These are phyloP conservation scores for Verticillium isaacii DNA, from an alignment of 2,329 filamentous ascomycete species.

Conservation along the genomic window DNA sequence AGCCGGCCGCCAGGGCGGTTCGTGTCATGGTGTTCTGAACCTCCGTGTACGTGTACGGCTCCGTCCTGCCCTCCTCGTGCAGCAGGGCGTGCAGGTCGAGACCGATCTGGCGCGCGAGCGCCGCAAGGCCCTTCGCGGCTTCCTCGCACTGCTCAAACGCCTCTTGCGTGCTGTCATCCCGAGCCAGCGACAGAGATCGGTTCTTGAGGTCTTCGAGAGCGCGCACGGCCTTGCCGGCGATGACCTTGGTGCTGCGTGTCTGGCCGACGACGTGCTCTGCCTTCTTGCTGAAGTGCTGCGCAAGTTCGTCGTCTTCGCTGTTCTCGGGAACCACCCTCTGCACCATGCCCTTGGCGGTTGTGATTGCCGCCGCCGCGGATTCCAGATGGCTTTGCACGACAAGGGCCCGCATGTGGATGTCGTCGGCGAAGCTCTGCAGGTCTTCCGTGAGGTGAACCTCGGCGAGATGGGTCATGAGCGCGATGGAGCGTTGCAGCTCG, in stretches of 20 bases:
- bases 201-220: conserved; percentile 73
- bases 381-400: conserved; percentile 81
- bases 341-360: conserved; percentile 60
- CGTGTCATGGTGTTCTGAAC: conserved; percentile 58
- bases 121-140: conserved; percentile 59
- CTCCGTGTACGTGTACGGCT: conserved; percentile 63
- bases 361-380: conserved; percentile 64
- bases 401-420: conserved; percentile 70
- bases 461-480: conserved; percentile 79
- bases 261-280: conserved; percentile 68
- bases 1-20: conserved; percentile 46
- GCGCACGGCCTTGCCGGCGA: conserved; percentile 72
- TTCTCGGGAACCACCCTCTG: conserved; percentile 54
- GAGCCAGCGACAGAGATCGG: conserved; percentile 67
- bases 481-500: conserved; percentile 78
- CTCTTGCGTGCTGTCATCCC: conserved; percentile 51
- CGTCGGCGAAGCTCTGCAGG: conserved; percentile 70
- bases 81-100: conserved; percentile 61
- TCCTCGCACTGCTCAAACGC: conserved; percentile 67
- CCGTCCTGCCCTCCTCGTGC: conserved; percentile 65
- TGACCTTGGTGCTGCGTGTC: conserved; percentile 77
- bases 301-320: conserved; percentile 61
- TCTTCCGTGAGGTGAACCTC: conserved; percentile 71
- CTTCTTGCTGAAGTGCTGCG: conserved; percentile 63
- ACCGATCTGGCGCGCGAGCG: conserved; percentile 64